Base-by-base conservation (phyloP, 352 stramenopile species). In the Globisporangium takayamanum region DNA sequence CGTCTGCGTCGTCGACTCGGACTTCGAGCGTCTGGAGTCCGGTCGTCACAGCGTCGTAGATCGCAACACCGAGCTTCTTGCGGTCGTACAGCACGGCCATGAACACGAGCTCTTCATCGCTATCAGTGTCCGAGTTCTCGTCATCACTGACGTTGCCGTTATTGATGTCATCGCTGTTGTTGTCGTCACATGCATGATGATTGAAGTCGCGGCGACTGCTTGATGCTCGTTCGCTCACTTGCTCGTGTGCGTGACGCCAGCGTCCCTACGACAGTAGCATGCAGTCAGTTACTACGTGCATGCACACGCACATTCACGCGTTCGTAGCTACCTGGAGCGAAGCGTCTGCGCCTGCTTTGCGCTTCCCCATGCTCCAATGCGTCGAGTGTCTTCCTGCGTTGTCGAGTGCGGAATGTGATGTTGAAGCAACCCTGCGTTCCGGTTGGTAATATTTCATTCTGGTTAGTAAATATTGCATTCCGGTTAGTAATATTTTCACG, bases 11-110 rank as follows among this genome's bases (percentile, higher is more conserved):
- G 2, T 50, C 25, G 47, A 90, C 69, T 25, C 62, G 54, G 15
- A 87, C 46, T 30, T 91, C 76, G 57, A 90, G 30, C 2, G 72
- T 89, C 52, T 81, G 87, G 25, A 95, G 50, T 42, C 67, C 75
- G n/a, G 86, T 77, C 20, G 75, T 82, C 26, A 78, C 49, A 0
- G 74, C 80, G 54, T 95, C 81, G 55, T 84, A 95, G 25, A 92
- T 88, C 3, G 84, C 82, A 25, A 88, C 73, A 12, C 84, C 84
- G 2, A 95, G 54, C 33, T 84, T 68, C 22, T 69, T 70, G 66
- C 74, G 76, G 41, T 95, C 84, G 52, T 79, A 80, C 11, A 90
- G 68, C 30, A 93, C 44, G 1, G 84, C 74, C 76, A 90, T 87
- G 62, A 81, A 89, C 28, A 89, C 62, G 11, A 87, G 36, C 53